A percentile compares a stretch with the other conserved stretches of the same genome.
Evolutionary conservation across 495 filamentous ascomycete species (phyloP).

Genomic region (Pyronema omphalodes): DNA sequence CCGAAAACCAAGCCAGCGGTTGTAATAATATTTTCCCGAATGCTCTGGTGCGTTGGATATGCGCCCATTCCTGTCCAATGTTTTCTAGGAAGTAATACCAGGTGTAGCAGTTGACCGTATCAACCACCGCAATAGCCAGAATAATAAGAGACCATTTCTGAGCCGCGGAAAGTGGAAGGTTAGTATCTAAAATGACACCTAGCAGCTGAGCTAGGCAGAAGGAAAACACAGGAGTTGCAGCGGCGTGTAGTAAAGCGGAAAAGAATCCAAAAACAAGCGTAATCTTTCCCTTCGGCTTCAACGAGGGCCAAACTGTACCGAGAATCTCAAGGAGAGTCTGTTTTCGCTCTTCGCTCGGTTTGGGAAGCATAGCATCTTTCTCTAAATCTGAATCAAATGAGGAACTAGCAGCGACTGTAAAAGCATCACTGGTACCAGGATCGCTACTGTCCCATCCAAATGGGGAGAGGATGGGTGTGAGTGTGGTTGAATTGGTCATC

Average conservation of each 20-base stretch:
- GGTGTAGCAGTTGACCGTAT: constrained; percentile 43
- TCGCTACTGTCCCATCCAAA: no score
- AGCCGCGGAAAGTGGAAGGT: constrained; percentile 30
- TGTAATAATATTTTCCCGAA: constrained; percentile 57
- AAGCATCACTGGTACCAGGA: no score
- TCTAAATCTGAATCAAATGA: neutral
- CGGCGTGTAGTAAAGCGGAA: constrained; percentile 44
- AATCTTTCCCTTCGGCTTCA: constrained; percentile 34
- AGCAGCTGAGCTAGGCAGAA: constrained; percentile 61
- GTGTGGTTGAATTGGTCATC: no score
- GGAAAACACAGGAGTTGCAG: constrained; percentile 58
- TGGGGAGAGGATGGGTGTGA: no score
- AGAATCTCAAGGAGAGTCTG: constrained; percentile 43
- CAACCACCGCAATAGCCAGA: constrained; percentile 46
- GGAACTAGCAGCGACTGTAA: no score
- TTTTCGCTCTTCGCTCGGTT: neutral
- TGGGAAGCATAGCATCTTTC: neutral
- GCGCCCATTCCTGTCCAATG: constrained; percentile 62
- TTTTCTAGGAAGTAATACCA: constrained; percentile 53
- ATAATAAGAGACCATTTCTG: constrained; percentile 51
- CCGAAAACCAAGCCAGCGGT: constrained; percentile 57
- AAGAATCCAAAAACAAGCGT: constrained; percentile 43
- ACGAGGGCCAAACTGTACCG: constrained; percentile 49
- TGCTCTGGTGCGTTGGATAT: constrained; percentile 47
- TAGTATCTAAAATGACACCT: constrained; percentile 38